These are phyloP conservation scores for Stemphylium beticola DNA, from an alignment of 2,329 filamentous ascomycete species.

Conservation along the genomic window DNA sequence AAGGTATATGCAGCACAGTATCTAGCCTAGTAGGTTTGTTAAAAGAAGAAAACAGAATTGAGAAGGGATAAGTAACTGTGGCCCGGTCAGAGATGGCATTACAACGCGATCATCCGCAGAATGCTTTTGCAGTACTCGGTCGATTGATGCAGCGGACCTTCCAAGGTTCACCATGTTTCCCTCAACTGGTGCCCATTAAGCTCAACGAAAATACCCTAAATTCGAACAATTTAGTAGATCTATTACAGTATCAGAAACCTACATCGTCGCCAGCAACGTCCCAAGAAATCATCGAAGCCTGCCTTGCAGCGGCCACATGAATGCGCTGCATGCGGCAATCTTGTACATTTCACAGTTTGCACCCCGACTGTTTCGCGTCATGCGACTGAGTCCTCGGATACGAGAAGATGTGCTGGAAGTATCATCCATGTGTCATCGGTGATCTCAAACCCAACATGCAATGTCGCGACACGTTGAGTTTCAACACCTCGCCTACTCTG, in stretches of 20 bases:
- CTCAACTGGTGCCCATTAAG: no score
- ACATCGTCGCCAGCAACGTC: not conserved
- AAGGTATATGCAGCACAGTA: constrained; percentile 28
- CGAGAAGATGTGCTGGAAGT: not conserved
- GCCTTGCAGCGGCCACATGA: not conserved
- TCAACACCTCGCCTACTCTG: constrained; percentile 21
- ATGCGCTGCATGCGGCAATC: not conserved
- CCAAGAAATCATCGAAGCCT: not conserved
- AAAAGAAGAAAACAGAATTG: not conserved
- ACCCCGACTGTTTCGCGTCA: not conserved
- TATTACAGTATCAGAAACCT: not conserved
- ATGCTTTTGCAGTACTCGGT: no score
- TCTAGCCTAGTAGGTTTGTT: not conserved
- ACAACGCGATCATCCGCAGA: no score
- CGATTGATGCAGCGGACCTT: no score
- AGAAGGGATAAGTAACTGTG: no score
- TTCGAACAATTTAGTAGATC: not conserved
- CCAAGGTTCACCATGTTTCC: no score
- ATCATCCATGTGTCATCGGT: constrained; percentile 28
- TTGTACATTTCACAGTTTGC: not conserved
- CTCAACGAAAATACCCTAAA: not conserved
- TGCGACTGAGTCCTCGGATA: not conserved
- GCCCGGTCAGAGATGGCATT: no score
- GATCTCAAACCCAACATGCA: constrained; percentile 20
- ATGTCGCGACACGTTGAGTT: constrained; percentile 21